These are phyloP conservation scores for Coemansia aciculifera DNA, from an alignment of 192 early-diverging fungal species.

Conservation along the genomic window DNA sequence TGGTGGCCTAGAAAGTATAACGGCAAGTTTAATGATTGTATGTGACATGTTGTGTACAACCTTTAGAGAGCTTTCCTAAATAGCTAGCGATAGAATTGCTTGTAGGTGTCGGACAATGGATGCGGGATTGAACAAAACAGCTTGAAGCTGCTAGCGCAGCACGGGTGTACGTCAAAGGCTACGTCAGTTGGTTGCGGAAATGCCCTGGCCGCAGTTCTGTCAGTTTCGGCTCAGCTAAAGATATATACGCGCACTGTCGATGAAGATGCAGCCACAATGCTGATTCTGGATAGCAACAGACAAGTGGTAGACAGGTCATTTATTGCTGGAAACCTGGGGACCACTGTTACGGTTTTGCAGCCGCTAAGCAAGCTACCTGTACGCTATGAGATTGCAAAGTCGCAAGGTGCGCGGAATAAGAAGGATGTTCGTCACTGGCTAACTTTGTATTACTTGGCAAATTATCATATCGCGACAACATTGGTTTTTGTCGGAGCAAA, in stretches of 20 bases:
- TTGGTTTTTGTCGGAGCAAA: slow-evolving; percentile 8
- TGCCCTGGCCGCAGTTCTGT: slow-evolving; percentile 29
- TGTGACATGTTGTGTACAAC: not conserved
- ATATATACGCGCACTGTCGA: slow-evolving; percentile 24
- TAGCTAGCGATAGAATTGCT: not conserved
- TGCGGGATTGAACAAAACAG: slow-evolving; percentile 13
- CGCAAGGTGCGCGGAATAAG: slow-evolving; percentile 26
- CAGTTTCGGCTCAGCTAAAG: slow-evolving; percentile 23
- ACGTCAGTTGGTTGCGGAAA: slow-evolving; percentile 1
- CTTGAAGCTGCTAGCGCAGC: slow-evolving; percentile 18
- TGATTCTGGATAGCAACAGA: slow-evolving; percentile 17
- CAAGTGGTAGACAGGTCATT: not conserved
- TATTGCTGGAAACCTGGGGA: slow-evolving; percentile 29
- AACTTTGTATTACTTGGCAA: slow-evolving; percentile 19
- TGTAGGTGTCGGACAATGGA: slow-evolving; percentile 31
- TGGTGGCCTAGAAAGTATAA: slow-evolving; percentile 26
- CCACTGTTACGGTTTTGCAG: slow-evolving; percentile 29
- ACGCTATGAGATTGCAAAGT: slow-evolving; percentile 27
- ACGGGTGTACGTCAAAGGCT: slow-evolving; percentile 29
- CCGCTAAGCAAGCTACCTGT: slow-evolving; percentile 36
- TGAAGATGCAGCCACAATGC: slow-evolving; percentile 10
- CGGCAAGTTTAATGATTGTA: slow-evolving; percentile 12
- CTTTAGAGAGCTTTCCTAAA: not conserved
- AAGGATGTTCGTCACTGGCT: slow-evolving; percentile 26
- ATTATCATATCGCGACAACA: slow-evolving; percentile 16